Base-by-base conservation (phyloP, 331 rosid genomes). In the Stylosanthes scabra region DNA sequence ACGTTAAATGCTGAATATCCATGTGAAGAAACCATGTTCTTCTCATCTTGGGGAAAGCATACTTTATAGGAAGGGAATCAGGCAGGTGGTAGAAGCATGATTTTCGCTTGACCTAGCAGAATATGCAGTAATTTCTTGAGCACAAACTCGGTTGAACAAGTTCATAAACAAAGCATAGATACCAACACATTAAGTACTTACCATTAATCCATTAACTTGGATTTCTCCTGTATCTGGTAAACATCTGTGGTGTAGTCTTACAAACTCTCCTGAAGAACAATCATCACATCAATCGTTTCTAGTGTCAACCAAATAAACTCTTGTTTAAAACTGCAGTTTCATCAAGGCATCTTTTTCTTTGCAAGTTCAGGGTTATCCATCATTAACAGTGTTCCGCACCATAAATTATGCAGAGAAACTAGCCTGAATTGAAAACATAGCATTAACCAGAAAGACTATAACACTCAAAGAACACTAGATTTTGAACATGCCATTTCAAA, bases 1-100 rank as follows among this genome's bases (percentile, higher is more conserved):
- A 42, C 13, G 55, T 71, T 61, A 72, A 67, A 70, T 71, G 52
- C 55, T 25, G 63, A 29, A 66, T 92, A 74, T 88, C 83, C 15
- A 82, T 85, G 56, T 75, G 92, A 71, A 93, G 88, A 87, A 89
- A 88, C 92, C 95, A 91, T 14, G 80, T 61, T 54, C 84, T 85
- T 57, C 63, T 59, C 77, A 59, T 85, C 16, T 71, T 82, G 16
- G 47, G 82, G 70, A 86, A 88, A 72, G 59, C 89, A 72, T 47
- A 51, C 77, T 79, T 84, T 55, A 86, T 11, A 47, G 82, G 86
- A 67, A 84, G 58, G 31, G 93, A 84, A 71, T 89, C 90, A 3
- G 96, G 73, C 72, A 93, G 74, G 87, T 79, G 64, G 80, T 93
- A 93, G 71, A 87, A 77, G 82, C 49, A 50, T 5, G 90, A 81